Conservation (phyloP, 305 asterid species). For the Solanum hybrid region DNA sequence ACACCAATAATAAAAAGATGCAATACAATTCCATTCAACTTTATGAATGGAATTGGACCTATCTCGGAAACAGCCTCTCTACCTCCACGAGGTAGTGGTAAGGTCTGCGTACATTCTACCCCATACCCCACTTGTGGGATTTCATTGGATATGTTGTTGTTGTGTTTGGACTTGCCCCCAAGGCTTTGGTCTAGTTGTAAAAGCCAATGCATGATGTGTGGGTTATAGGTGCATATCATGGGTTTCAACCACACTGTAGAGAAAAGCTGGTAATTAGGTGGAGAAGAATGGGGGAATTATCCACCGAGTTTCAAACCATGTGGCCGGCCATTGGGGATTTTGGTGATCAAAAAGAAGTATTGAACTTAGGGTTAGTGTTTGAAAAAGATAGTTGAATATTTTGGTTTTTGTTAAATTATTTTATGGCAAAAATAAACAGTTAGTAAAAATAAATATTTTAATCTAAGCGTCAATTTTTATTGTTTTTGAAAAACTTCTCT, state of each 20-base stretch:
- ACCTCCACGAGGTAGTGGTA: not conserved
- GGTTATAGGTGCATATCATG: not conserved
- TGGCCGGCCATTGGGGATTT: not conserved
- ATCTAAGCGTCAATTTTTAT: not conserved
- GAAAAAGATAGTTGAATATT: not conserved
- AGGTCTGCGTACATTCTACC: not conserved
- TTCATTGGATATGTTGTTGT: not conserved
- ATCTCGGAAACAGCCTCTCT: not conserved
- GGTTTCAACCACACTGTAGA: not conserved
- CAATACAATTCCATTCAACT: not conserved
- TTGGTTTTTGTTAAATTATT: not conserved
- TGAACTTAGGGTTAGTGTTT: not conserved
- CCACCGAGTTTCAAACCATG: not conserved
- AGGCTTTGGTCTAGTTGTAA: not conserved
- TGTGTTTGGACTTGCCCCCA: not conserved
- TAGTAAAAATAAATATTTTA: not conserved
- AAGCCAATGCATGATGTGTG: not conserved
- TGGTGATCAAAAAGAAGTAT: not conserved
- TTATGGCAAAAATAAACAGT: not conserved
- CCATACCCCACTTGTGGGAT: not conserved
- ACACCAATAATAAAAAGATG: not conserved
- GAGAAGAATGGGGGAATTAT: not conserved
- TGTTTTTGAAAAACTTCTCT: not conserved
- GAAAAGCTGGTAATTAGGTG: not conserved
- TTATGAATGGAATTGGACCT: not conserved